Conservation (phyloP, 2,329 filamentous ascomycete species). For the Colletotrichum cordylinicola region DNA sequence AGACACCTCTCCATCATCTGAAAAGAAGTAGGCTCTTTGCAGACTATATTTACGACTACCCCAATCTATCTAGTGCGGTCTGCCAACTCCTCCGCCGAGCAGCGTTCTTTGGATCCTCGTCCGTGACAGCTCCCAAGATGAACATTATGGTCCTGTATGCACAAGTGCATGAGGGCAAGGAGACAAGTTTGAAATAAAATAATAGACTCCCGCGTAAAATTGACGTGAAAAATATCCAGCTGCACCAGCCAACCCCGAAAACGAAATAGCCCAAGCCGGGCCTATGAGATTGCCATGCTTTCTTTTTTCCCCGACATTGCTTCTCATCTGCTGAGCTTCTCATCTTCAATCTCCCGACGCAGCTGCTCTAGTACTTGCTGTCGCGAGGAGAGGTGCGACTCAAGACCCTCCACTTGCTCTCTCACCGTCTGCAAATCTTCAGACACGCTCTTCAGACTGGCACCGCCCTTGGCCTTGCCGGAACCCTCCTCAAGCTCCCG, state of each 20-base stretch:
- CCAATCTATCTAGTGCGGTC: background rate
- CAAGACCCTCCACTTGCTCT: slow-evolving; percentile 92
- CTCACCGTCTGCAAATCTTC: slow-evolving; percentile 91
- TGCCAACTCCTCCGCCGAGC: background rate
- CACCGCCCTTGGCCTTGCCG: slow-evolving; percentile 71
- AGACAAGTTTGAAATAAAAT: background rate
- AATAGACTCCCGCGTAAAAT: slow-evolving; percentile 1
- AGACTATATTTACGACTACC: background rate
- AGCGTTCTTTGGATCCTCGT: background rate
- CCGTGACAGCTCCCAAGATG: background rate
- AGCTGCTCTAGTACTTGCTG: slow-evolving; percentile 79
- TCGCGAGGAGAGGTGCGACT: slow-evolving; percentile 79
- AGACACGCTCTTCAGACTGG: slow-evolving; percentile 75
- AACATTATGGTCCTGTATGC: slow-evolving; percentile 6
- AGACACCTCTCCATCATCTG: background rate
- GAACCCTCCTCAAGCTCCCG: slow-evolving; percentile 76
- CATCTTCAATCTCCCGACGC: slow-evolving; percentile 83
- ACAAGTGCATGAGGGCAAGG: background rate
- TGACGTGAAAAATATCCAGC: background rate
- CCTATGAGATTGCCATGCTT: background rate
- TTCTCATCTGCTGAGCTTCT: slow-evolving; percentile 65
- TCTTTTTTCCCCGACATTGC: background rate
- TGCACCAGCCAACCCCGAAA: background rate
- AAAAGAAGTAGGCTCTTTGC: background rate
- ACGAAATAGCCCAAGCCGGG: background rate